These are phyloP conservation scores for Thermoascus crustaceus DNA, from an alignment of 2,329 filamentous ascomycete species.

Conservation along the genomic window DNA sequence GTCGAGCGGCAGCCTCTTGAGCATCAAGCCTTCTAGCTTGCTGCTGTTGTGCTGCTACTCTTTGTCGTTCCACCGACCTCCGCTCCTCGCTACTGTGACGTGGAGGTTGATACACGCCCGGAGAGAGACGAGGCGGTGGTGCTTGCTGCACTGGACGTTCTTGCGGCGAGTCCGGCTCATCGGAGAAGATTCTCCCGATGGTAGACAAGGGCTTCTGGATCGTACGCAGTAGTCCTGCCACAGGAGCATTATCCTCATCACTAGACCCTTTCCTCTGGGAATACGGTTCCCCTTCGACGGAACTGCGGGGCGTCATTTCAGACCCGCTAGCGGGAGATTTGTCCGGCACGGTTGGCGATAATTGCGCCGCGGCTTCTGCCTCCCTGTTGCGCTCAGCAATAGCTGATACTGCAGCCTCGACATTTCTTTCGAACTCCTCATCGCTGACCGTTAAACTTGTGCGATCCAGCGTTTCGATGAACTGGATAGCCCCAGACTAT, in stretches of 20 bases:
- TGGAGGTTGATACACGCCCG: constrained; percentile 38
- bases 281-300: constrained; percentile 52
- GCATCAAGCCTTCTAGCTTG: constrained; percentile 50
- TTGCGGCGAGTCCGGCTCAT: constrained; percentile 42
- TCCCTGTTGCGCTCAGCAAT: constrained; percentile 83
- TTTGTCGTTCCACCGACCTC: constrained; percentile 18
- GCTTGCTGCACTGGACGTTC: constrained; percentile 26
- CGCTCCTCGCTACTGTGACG: constrained; percentile 30
- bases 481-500: constrained; percentile 71
- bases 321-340: constrained; percentile 45
- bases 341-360: constrained; percentile 32
- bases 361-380: constrained; percentile 39
- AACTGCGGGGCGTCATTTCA: constrained; percentile 53
- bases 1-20: constrained; percentile 79
- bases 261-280: constrained; percentile 32
- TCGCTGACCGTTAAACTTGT: constrained; percentile 89
- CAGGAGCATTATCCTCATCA: constrained; percentile 68
- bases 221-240: constrained; percentile 74
- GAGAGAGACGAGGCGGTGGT: constrained; percentile 43
- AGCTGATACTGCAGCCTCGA: constrained; percentile 90
- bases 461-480: constrained; percentile 91
- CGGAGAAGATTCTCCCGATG: constrained; percentile 91
- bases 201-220: constrained; percentile 87
- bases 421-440: constrained; percentile 89
- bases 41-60: constrained; percentile 18